phyloP scores from a whole-genome alignment of 1,284 basidiomycete genomes.

The Xerocomus cyaneibrunnescens region DNA sequence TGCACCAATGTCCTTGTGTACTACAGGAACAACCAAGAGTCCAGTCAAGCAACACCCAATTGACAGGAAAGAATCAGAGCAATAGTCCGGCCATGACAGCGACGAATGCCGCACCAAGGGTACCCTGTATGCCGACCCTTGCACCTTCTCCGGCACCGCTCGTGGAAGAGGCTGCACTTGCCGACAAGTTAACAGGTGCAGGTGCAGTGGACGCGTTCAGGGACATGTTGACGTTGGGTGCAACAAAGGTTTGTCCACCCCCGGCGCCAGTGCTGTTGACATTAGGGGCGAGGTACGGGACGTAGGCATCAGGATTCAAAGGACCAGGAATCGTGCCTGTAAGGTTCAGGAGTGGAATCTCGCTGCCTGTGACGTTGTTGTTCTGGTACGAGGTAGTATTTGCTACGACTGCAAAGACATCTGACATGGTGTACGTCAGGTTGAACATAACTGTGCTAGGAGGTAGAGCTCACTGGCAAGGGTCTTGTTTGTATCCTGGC shows the following conservation, averaged over 20 bases:
- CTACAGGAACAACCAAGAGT: not conserved
- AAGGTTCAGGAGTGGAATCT: conserved; percentile 36
- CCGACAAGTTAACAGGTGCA: conserved; percentile 44
- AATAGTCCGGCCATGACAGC: conserved; percentile 11
- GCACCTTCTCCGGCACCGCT: conserved; percentile 2
- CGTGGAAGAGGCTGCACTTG: not conserved
- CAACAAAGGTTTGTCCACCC: conserved; percentile 42
- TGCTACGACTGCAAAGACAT: conserved; percentile 51
- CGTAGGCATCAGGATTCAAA: conserved; percentile 38
- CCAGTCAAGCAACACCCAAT: not conserved
- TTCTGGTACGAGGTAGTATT: conserved; percentile 38
- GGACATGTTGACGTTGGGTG: conserved; percentile 34
- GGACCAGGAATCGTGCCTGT: conserved; percentile 34
- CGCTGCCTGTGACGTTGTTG: conserved; percentile 26
- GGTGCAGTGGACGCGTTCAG: conserved; percentile 39
- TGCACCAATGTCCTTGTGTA: not conserved
- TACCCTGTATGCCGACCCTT: conserved; percentile 4
- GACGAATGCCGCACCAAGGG: conserved; percentile 13
- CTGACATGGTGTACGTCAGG: conserved; percentile 24
- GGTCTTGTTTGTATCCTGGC: conserved; percentile 52
- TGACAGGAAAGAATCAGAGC: conserved; percentile 4
- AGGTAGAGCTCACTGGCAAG: conserved; percentile 25
- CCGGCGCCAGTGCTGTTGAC: conserved; percentile 39
- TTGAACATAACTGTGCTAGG: no score
- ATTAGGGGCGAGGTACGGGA: conserved; percentile 44